Percentiles rank a stretch among this genome's conserved stretches.
These are phyloP conservation scores for Orbilia quercus DNA, from an alignment of 2,329 filamentous ascomycete species.

Conservation along the genomic window DNA sequence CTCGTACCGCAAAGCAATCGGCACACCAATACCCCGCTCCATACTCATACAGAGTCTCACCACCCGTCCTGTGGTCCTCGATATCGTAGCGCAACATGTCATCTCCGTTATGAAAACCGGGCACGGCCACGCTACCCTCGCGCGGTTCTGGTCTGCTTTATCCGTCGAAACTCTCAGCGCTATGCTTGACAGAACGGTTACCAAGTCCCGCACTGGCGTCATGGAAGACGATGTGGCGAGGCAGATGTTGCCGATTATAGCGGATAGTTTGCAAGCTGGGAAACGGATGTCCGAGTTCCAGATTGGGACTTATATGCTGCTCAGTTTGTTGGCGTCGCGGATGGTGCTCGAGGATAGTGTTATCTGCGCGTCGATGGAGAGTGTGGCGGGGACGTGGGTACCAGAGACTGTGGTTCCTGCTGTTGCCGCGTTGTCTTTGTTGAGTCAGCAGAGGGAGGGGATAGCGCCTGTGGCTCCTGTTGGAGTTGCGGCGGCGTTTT, in stretches of 20 bases:
- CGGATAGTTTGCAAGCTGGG: conserved; percentile 77
- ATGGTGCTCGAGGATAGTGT: conserved; percentile 80
- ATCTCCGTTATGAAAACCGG: conserved; percentile 77
- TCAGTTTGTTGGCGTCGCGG: conserved; percentile 86
- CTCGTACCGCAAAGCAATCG: conserved; percentile 79
- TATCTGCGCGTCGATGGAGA: conserved; percentile 89
- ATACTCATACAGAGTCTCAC: conserved; percentile 85
- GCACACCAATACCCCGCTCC: conserved; percentile 80
- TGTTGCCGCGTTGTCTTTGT: conserved; percentile 80
- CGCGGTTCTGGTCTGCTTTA: conserved; percentile 91
- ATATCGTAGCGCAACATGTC: conserved; percentile 80
- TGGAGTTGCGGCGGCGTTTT: conserved; percentile 75
- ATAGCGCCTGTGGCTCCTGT: conserved; percentile 72
- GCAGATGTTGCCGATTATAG: conserved; percentile 75
- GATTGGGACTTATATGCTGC: conserved; percentile 89
- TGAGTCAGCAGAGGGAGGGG: conserved; percentile 81
- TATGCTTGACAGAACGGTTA: conserved; percentile 81
- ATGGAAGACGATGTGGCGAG: conserved; percentile 78
- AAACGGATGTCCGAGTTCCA: conserved; percentile 81
- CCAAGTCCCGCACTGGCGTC: conserved; percentile 73
- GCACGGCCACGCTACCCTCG: conserved; percentile 79
- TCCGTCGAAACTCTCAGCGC: conserved; percentile 85
- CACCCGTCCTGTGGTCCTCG: conserved; percentile 80
- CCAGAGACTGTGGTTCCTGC: conserved; percentile 77
- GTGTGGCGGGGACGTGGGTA: conserved; percentile 81